A percentile compares a stretch with the other conserved stretches of the same genome.
Conservation (phyloP, 2,329 filamentous ascomycete species). For the Ceratocystis variospora region DNA sequence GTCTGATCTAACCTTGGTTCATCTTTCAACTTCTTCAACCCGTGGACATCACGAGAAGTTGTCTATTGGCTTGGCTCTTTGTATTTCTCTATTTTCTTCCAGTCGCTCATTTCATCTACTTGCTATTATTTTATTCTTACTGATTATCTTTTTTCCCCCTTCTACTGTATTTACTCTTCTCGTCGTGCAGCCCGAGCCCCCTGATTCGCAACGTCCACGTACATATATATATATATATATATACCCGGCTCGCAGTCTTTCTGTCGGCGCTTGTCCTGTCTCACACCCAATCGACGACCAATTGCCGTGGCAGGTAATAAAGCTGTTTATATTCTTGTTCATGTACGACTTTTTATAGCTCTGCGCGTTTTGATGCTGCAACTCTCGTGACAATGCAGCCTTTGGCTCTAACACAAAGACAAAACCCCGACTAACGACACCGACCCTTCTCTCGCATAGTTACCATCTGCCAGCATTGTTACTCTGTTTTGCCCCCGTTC, state of each 20-base stretch:
- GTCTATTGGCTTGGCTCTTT: not conserved
- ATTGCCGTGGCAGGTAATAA: not conserved
- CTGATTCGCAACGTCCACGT: not conserved
- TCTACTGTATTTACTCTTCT: not conserved
- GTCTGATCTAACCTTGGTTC: not conserved
- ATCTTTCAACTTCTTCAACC: not conserved
- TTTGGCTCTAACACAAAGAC: not conserved
- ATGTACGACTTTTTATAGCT: not conserved
- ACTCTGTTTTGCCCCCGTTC: not conserved
- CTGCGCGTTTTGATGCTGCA: not conserved
- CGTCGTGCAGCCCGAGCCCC: not conserved
- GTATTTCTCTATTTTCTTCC: not conserved
- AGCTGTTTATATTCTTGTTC: not conserved
- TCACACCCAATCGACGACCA: not conserved
- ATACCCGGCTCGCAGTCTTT: too few species aligned
- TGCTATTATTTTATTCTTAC: constrained; percentile 1
- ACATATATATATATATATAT: not conserved
- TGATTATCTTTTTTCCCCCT: constrained; percentile 1
- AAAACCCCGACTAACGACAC: constrained; percentile 4
- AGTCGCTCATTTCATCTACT: constrained; percentile 8
- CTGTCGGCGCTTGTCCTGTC: not conserved
- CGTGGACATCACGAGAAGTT: not conserved
- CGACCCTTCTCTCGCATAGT: not conserved
- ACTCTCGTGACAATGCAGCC: not conserved
- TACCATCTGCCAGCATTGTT: not conserved